A percentile compares a stretch with the other conserved stretches of the same genome.
These are phyloP conservation scores for Aegle marmelos DNA, from an alignment of 345 rosid genomes.

Conservation along the genomic window DNA sequence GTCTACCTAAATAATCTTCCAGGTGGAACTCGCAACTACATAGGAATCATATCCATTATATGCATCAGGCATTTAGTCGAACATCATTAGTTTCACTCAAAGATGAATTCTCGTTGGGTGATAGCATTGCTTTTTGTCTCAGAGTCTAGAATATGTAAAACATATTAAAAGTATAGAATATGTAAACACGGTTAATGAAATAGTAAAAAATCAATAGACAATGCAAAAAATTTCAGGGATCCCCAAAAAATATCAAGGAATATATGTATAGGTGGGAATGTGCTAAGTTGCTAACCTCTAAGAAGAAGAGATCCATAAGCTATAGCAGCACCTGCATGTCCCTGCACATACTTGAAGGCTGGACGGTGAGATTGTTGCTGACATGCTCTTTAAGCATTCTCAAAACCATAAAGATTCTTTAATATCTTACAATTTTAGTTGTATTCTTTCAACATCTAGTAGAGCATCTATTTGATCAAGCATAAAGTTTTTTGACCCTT, in stretches of 20 bases:
- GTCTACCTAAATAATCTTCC: background rate
- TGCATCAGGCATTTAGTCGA: background rate
- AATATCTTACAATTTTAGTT: background rate
- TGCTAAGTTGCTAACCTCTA: conserved; percentile 46
- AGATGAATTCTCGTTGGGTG: background rate
- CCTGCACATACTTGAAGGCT: conserved; percentile 41
- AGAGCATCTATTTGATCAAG: background rate
- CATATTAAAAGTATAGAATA: background rate
- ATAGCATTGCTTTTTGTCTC: background rate
- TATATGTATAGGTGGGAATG: background rate
- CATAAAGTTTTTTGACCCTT: background rate
- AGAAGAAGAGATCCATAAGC: conserved; percentile 92
- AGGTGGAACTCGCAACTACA: background rate
- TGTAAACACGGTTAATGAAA: background rate
- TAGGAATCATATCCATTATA: background rate
- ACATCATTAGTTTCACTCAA: background rate
- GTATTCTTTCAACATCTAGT: background rate
- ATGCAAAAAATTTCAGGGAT: background rate
- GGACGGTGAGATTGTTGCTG: background rate
- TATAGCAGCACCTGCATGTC: conserved; percentile 89
- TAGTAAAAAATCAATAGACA: background rate
- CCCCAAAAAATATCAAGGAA: background rate
- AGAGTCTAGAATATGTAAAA: background rate
- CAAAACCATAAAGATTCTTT: background rate
- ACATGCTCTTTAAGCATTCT: background rate